A percentile compares a stretch with the other conserved stretches of the same genome.
Conservation (phyloP, 2,329 filamentous ascomycete species). For the Cryphonectria nitschkei region DNA sequence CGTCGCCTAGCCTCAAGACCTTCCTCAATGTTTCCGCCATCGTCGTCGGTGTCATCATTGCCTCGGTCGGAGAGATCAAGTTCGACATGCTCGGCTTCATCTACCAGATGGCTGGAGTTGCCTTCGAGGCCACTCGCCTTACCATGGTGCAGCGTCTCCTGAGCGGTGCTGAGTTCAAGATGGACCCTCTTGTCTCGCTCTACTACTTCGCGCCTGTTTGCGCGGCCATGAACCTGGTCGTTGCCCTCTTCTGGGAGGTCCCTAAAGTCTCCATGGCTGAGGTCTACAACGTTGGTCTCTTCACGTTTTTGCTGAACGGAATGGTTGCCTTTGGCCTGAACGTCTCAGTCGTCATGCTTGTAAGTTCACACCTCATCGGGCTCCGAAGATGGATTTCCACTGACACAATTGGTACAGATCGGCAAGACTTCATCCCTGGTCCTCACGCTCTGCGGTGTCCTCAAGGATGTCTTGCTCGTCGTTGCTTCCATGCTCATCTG, state of each 20-base stretch:
- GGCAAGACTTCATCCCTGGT: constrained; percentile 86
- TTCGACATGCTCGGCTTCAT: constrained; percentile 82
- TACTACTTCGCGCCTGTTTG: constrained; percentile 91
- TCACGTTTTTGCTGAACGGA: constrained; percentile 76
- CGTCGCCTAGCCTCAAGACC: constrained; percentile 81
- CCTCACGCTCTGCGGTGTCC: constrained; percentile 83
- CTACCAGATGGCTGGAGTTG: constrained; percentile 76
- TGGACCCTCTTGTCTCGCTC: constrained; percentile 85
- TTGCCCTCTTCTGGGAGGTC: constrained; percentile 75
- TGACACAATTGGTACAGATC: constrained; percentile 61
- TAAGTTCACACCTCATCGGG: constrained; percentile 49
- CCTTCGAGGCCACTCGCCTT: constrained; percentile 81
- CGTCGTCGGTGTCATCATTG: constrained; percentile 91
- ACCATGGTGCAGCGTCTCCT: constrained; percentile 84
- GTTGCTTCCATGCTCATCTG: constrained; percentile 80
- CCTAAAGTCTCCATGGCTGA: constrained; percentile 71
- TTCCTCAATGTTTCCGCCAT: constrained; percentile 94
- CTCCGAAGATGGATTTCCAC: constrained; percentile 7
- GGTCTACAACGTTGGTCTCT: constrained; percentile 72
- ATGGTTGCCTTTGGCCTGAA: constrained; percentile 80
- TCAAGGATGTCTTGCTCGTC: constrained; percentile 87
- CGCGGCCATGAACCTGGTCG: constrained; percentile 76
- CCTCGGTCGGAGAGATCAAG: constrained; percentile 92
- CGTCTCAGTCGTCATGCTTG: constrained; percentile 83
- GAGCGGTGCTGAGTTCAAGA: constrained; percentile 85